These are phyloP conservation scores for Syzygium aromaticum DNA, from an alignment of 345 rosid species.

Conservation along the genomic window DNA sequence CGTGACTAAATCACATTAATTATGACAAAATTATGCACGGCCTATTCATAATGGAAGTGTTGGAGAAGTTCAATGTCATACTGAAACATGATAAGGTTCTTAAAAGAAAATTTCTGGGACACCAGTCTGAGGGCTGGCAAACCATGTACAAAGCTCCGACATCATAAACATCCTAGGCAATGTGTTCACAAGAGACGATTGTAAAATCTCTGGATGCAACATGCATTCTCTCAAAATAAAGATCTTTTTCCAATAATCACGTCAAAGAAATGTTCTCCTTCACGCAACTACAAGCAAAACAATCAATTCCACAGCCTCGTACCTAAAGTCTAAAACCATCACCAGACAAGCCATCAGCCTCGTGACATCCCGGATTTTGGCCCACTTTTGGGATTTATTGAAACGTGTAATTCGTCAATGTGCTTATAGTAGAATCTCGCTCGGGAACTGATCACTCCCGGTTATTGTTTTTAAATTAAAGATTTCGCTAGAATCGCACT, in stretches of 20 bases:
- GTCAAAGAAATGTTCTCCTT: not conserved
- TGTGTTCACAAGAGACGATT: not conserved
- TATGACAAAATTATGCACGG: not conserved
- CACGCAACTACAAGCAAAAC: not conserved
- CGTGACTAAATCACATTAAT: not conserved
- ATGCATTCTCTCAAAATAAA: too few species aligned
- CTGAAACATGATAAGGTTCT: not conserved
- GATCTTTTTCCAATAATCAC: not conserved
- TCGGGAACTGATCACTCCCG: too few species aligned
- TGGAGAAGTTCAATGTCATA: not conserved
- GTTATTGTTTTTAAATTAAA: too few species aligned
- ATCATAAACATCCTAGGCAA: not conserved
- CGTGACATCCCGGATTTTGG: too few species aligned
- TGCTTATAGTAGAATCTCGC: too few species aligned
- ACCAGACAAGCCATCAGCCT: not conserved
- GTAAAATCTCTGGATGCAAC: not conserved
- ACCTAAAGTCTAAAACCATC: slow-evolving; percentile 29
- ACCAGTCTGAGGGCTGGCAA: not conserved
- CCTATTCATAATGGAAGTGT: not conserved
- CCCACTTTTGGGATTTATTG: too few species aligned
- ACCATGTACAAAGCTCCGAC: not conserved
- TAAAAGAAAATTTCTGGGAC: not conserved
- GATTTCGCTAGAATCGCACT: too few species aligned
- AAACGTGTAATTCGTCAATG: too few species aligned
- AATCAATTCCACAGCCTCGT: slow-evolving; percentile 69